Conservation (phyloP, 2,329 filamentous ascomycete species). For the Nemania sp. region DNA sequence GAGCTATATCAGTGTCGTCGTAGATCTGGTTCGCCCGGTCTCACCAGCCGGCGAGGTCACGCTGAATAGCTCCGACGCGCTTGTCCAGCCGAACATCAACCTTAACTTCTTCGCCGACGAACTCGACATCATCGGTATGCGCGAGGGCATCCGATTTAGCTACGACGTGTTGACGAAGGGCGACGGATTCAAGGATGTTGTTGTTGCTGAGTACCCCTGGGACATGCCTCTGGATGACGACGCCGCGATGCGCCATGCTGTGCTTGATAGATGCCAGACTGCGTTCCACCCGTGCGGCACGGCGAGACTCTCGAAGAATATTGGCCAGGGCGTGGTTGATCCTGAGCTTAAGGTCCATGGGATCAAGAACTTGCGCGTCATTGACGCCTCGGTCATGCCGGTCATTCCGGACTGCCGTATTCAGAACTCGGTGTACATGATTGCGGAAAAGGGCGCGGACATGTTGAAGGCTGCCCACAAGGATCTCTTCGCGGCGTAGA, state of each 20-base stretch:
- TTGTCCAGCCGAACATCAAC: constrained; percentile 61
- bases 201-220: constrained; percentile 69
- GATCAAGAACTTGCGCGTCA: constrained; percentile 64
- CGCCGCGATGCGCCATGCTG: constrained; percentile 65
- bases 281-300: constrained; percentile 71
- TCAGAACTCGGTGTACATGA: constrained; percentile 71
- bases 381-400: constrained; percentile 68
- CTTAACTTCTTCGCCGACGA: constrained; percentile 71
- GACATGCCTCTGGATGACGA: constrained; percentile 68
- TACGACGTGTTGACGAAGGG: constrained; percentile 70
- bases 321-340: constrained; percentile 66
- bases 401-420: constrained; percentile 68
- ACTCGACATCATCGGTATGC: constrained; percentile 67
- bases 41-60: constrained; percentile 64
- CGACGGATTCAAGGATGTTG: constrained; percentile 66
- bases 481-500: constrained; percentile 27
- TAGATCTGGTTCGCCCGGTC: constrained; percentile 58
- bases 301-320: constrained; percentile 62
- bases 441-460: constrained; percentile 62
- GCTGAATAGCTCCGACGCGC: constrained; percentile 61
- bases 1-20: constrained; percentile 67
- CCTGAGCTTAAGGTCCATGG: constrained; percentile 64
- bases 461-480: constrained; percentile 27
- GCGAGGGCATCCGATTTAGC: constrained; percentile 67
- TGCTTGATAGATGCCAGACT: constrained; percentile 71